Evolutionary conservation across 345 rosid species (phyloP).

Genomic region (Boechera divaricarpa): DNA sequence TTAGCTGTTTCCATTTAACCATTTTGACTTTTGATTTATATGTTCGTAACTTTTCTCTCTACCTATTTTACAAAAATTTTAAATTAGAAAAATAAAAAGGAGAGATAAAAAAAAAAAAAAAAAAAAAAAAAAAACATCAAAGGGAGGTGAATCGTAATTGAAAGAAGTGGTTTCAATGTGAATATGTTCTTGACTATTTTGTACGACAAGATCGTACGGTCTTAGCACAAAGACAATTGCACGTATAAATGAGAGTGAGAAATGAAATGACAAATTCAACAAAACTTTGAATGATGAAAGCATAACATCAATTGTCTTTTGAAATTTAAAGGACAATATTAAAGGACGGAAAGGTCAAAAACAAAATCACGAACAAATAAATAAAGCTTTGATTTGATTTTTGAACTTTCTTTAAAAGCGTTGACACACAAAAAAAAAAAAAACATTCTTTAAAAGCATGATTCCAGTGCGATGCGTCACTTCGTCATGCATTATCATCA

Average conservation of each 20-base stretch:
- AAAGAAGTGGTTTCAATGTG: slow-evolving; percentile 39
- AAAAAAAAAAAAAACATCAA: not conserved
- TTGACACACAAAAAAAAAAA: too few relatives aligned
- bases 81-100: slow-evolving; percentile 26
- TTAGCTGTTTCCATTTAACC: slow-evolving; percentile 1
- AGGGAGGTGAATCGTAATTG: slow-evolving; percentile 9
- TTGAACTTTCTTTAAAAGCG: slow-evolving; percentile 10
- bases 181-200: slow-evolving; percentile 33
- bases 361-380: slow-evolving; percentile 36
- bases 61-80: slow-evolving; percentile 2
- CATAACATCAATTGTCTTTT: slow-evolving; percentile 40
- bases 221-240: slow-evolving; percentile 25
- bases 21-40: not conserved
- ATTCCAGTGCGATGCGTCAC: slow-evolving; percentile 38
- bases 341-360: slow-evolving; percentile 39
- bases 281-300: slow-evolving; percentile 23
- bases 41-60: not conserved
- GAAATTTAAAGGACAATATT: slow-evolving; percentile 31
- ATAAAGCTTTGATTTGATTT: slow-evolving; percentile 43
- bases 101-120: not conserved
- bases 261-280: slow-evolving; percentile 27
- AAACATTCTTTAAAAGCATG: slow-evolving; percentile 12
- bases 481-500: slow-evolving; percentile 37
- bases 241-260: slow-evolving; percentile 27
- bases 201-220: slow-evolving; percentile 44